These are phyloP conservation scores for Hevea brasiliensis DNA, from an alignment of 345 rosid genomes.

Conservation along the genomic window DNA sequence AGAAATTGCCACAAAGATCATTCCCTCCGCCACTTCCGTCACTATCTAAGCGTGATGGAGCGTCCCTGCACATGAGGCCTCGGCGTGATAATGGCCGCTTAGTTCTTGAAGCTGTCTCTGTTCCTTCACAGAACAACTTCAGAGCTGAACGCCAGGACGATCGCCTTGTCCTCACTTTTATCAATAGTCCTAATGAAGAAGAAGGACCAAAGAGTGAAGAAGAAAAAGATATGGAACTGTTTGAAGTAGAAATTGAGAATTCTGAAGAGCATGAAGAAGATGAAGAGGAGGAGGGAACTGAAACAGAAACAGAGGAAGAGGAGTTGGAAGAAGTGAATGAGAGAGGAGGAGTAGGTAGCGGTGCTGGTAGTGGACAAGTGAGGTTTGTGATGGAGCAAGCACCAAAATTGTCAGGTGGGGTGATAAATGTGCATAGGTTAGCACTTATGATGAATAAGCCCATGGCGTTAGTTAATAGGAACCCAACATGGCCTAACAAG, in stretches of 20 bases:
- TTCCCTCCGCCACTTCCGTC: constrained; percentile 87
- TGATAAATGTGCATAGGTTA: constrained; percentile 51
- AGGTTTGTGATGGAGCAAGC: constrained; percentile 29
- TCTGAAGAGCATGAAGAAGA: constrained; percentile 12
- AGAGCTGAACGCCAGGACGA: constrained; percentile 75
- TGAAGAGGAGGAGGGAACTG: constrained; percentile 26
- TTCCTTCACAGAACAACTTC: constrained; percentile 70
- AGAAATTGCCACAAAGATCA: constrained; percentile 37
- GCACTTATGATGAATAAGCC: constrained; percentile 54
- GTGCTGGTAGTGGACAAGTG: constrained; percentile 15
- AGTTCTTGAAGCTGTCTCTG: constrained; percentile 86
- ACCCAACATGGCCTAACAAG: constrained; percentile 50
- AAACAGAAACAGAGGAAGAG: constrained; percentile 26
- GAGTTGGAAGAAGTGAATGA: constrained; percentile 13
- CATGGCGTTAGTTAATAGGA: constrained; percentile 41
- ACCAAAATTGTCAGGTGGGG: constrained; percentile 41
- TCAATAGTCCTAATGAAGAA: constrained; percentile 13
- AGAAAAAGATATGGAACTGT: constrained; percentile 4
- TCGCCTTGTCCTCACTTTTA: constrained; percentile 83
- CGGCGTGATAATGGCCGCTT: constrained; percentile 80
- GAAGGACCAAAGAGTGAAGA: constrained; percentile 8
- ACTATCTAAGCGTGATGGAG: constrained; percentile 51
- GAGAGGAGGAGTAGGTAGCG: constrained; percentile 9
- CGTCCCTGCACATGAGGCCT: constrained; percentile 60
- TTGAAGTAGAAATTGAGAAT: constrained; percentile 20